These are phyloP conservation scores for Calonectria honghensis DNA, from an alignment of 2,329 filamentous ascomycete genomes.

Conservation along the genomic window DNA sequence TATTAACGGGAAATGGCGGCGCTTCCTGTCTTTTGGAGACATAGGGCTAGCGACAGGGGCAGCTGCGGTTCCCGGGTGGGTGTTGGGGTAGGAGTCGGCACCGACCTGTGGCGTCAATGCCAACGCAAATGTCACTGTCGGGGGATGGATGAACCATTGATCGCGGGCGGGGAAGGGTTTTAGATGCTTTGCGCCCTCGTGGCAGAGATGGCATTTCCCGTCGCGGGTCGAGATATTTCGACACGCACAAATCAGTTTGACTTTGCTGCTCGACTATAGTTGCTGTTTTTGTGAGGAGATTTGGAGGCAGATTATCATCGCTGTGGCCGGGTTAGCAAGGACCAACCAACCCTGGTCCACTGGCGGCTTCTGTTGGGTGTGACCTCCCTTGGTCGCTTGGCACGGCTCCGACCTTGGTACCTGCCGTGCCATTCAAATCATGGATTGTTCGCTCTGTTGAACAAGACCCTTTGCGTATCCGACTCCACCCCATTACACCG, in stretches of 20 bases:
- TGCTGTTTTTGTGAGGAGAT: not conserved
- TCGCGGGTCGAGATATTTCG: no score
- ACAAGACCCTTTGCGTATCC: not conserved
- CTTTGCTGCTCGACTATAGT: not conserved
- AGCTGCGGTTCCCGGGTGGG: not conserved
- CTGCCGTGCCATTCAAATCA: not conserved
- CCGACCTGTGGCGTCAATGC: not conserved
- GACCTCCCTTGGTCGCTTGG: not conserved
- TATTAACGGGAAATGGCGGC: slow-evolving; percentile 22
- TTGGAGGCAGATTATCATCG: not conserved
- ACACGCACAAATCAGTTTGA: not conserved
- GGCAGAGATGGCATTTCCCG: not conserved
- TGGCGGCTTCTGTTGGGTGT: not conserved
- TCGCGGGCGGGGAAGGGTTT: not conserved
- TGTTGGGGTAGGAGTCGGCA: slow-evolving; percentile 3
- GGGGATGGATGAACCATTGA: slow-evolving; percentile 8
- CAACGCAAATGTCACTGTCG: not conserved
- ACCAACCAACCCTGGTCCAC: not conserved
- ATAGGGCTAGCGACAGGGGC: slow-evolving; percentile 1
- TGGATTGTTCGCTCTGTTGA: not conserved
- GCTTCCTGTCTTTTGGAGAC: slow-evolving; percentile 33
- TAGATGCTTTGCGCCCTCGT: not conserved
- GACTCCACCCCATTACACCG: slow-evolving; percentile 13
- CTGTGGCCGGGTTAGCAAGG: not conserved
- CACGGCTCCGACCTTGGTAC: not conserved